Conservation (phyloP, 495 filamentous ascomycete genomes). For the Amphirosellinia nigrospora region DNA sequence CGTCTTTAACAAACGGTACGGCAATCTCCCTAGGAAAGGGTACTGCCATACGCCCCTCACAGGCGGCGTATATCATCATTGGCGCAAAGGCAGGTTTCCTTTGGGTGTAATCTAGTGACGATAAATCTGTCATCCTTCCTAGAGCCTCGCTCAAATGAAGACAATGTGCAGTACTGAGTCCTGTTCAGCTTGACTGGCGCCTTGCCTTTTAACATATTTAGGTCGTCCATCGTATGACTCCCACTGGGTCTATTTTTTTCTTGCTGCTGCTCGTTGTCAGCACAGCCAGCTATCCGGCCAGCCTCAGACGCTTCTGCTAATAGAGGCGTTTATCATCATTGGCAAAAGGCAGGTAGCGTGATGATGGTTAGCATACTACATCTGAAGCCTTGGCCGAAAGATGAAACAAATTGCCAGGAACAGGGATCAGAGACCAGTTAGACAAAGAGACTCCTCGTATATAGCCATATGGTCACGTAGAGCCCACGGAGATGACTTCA, state of each 20-base stretch:
- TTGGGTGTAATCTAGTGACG: not conserved
- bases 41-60: slow-evolving; percentile 13
- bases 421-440: too few species aligned
- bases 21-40: slow-evolving; percentile 17
- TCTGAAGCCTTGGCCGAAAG: not conserved
- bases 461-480: too few species aligned
- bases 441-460: too few species aligned
- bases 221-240: too few species aligned
- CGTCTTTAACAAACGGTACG: slow-evolving; percentile 14
- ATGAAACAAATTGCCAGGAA: too few species aligned
- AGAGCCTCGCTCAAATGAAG: too few species aligned
- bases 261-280: too few species aligned
- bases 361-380: not conserved
- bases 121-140: too few species aligned
- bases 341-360: not conserved
- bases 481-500: too few species aligned
- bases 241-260: too few species aligned
- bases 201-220: not conserved
- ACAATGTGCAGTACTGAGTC: not conserved
- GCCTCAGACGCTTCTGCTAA: not conserved
- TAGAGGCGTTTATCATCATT: not conserved
- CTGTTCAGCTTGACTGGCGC: not conserved
- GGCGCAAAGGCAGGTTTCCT: slow-evolving; percentile 3
- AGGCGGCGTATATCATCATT: slow-evolving; percentile 14
- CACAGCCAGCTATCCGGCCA: too few species aligned